A percentile compares a stretch with the other conserved stretches of the same genome.
Conservation (phyloP, 331 rosid species). For the Malus hybrid region DNA sequence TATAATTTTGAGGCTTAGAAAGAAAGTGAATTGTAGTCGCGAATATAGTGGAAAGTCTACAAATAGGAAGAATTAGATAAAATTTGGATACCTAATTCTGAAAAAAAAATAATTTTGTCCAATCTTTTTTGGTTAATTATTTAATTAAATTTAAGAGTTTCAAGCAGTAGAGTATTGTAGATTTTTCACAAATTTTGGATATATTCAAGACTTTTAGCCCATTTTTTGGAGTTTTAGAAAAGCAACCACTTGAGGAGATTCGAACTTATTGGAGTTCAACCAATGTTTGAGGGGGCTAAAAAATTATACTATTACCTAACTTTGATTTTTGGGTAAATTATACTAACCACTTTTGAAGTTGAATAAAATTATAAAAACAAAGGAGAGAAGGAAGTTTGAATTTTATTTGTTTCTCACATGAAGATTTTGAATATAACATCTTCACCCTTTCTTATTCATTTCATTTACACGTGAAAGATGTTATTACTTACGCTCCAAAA, state of each 20-base stretch:
- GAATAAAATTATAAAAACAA: neutral
- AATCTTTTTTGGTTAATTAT: no score
- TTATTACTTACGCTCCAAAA: neutral
- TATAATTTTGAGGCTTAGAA: neutral
- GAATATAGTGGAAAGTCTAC: neutral
- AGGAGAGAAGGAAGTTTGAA: no score
- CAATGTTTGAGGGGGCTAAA: neutral
- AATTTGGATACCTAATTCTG: no score
- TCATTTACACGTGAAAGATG: neutral
- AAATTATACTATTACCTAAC: neutral
- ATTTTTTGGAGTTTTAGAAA: neutral
- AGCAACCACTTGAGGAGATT: neutral
- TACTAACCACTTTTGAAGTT: neutral
- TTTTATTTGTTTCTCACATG: neutral
- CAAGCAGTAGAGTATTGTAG: neutral
- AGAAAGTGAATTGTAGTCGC: neutral
- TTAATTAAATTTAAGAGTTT: neutral
- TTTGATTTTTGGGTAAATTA: no score
- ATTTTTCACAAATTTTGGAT: neutral
- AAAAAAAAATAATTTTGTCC: no score
- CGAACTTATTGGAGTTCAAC: neutral
- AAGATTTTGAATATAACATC: neutral
- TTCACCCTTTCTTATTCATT: no score
- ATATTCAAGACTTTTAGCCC: neutral
- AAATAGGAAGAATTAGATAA: neutral